Percentiles rank a stretch among this genome's conserved stretches.
Conservation (phyloP, 2,329 filamentous ascomycete genomes). For the Aspergillus aculeatus region DNA sequence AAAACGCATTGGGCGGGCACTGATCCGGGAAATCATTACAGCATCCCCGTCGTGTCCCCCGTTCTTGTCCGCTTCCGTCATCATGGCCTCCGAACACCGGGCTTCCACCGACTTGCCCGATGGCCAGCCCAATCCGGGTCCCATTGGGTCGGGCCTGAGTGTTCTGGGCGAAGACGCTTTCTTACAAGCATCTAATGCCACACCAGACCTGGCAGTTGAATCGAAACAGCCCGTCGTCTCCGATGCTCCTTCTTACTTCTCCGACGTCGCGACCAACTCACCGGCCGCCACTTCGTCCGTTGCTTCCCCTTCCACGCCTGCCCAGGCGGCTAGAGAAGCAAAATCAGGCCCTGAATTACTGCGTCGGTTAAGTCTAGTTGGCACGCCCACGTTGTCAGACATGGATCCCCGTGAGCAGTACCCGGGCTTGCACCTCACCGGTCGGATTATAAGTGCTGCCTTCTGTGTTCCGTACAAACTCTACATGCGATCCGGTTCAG, state of each 20-base stretch:
- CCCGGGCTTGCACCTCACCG: constrained; percentile 58
- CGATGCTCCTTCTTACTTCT: constrained; percentile 33
- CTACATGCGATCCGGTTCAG: constrained; percentile 50
- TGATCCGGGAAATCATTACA: neutral
- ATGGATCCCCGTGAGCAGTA: constrained; percentile 56
- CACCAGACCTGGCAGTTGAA: constrained; percentile 26
- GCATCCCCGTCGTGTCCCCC: neutral
- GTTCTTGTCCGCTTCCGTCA: constrained; percentile 15
- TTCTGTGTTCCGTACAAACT: constrained; percentile 64
- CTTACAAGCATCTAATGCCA: constrained; percentile 28
- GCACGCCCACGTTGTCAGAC: constrained; percentile 44
- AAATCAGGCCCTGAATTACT: constrained; percentile 52
- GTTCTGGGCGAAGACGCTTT: constrained; percentile 29
- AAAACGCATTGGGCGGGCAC: neutral
- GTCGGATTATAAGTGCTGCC: constrained; percentile 62
- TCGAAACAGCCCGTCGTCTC: constrained; percentile 18
- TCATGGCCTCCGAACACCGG: constrained; percentile 28
- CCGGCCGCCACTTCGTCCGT: constrained; percentile 16
- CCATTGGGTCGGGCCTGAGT: constrained; percentile 30
- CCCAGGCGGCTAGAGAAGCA: constrained; percentile 46
- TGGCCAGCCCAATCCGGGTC: constrained; percentile 30
- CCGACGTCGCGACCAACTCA: constrained; percentile 24
- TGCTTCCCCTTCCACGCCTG: constrained; percentile 33
- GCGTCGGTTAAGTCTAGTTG: constrained; percentile 51
- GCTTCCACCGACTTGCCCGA: constrained; percentile 26